phyloP scores from a whole-genome alignment of 176 grass and related monocot species.

The Saccharum officinarum region DNA sequence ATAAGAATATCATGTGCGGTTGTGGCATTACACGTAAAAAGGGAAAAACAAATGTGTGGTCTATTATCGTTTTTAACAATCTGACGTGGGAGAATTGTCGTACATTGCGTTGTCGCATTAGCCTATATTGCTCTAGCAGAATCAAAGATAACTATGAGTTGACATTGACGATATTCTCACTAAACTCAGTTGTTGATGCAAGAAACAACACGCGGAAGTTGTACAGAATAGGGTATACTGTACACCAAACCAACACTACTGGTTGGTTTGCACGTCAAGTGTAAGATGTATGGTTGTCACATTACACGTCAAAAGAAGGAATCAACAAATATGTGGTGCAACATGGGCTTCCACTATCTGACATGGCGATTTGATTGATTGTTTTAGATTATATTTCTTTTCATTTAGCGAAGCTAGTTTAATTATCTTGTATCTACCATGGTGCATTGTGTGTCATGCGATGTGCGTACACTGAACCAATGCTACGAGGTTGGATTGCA shows the following conservation, averaged over 20 bases:
- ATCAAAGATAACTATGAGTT: neutral
- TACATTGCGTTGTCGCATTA: neutral
- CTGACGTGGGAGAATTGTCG: neutral
- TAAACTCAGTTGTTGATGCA: neutral
- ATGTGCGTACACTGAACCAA: neutral
- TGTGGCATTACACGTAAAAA: neutral
- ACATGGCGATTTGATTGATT: too few species aligned
- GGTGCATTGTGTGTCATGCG: neutral
- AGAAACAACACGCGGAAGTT: neutral
- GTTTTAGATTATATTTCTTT: neutral
- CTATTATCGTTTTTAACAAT: rapidly evolving
- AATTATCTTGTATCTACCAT: neutral
- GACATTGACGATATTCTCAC: neutral
- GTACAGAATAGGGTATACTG: neutral
- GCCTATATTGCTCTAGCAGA: neutral
- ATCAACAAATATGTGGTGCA: neutral
- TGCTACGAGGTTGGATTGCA: neutral
- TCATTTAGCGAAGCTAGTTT: neutral
- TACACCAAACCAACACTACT: neutral
- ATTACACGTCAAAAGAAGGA: neutral
- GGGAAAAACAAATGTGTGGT: neutral
- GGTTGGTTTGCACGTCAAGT: neutral
- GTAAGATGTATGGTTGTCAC: neutral
- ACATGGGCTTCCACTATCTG: neutral
- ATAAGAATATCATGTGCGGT: neutral